Base-by-base conservation (phyloP, 257 asterid genomes). In the Nyctanthes arbortristis region DNA sequence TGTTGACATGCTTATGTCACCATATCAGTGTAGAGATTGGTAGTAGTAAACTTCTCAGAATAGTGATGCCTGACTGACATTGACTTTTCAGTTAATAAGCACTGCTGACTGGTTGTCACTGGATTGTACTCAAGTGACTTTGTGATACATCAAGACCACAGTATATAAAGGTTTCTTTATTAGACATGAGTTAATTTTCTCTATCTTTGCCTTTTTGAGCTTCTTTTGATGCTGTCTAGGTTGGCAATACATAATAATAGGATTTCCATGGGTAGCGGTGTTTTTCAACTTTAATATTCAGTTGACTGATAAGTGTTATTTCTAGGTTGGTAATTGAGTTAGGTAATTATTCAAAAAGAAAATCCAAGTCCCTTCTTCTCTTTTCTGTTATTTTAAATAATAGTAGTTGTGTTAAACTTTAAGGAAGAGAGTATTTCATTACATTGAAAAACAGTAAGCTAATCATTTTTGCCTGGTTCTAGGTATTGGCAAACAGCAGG, bases 401-500 rank as follows among this genome's bases (percentile, higher is more conserved):
- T n/a, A n/a, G n/a, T n/a, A n/a, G n/a, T n/a, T n/a, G n/a, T n/a
- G n/a, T n/a, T n/a, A n/a, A n/a, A n/a, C n/a, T n/a, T n/a, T n/a
- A n/a, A n/a, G n/a, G n/a, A n/a, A n/a, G n/a, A n/a, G n/a, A n/a
- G n/a, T n/a, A n/a, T n/a, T 40, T 33, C 9, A 32, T 73, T 57
- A 32, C n/a, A 28, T 27, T 14, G 14, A 60, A 24, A 5, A 27
- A 20, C 27, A 5, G 45, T 4, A 63, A 62, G 61, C 22, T 12
- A 57, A 16, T 14, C 22, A 5, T 43, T 43, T 43, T 43, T 43
- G 6, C 28, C 28, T 20, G 29, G 58, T 49, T 79, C 68, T 73
- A 92, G 97, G 92, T 92, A 90, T 75, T 92, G 96, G 96, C 97
- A 85, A 77, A 65, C 96, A 49, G 97, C 96, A 36, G 97, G 97